These are phyloP conservation scores for Wickerhamiella musiphila DNA, from an alignment of 805 yeast genomes.

Conservation along the genomic window DNA sequence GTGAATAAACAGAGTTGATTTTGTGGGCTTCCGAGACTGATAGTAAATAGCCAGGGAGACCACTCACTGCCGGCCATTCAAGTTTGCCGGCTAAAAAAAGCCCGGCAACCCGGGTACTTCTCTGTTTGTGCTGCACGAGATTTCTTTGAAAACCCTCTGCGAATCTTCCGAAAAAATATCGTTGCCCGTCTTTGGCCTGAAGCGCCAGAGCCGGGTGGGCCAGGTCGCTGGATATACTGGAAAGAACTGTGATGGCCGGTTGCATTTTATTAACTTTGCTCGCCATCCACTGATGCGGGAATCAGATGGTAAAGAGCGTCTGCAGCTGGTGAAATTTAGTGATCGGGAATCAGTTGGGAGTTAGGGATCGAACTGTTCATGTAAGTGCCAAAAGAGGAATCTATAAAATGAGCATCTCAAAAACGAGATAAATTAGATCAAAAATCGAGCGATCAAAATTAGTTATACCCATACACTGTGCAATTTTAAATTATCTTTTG, in stretches of 20 bases:
- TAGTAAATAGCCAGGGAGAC: conserved; percentile 75
- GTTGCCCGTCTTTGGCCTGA: conserved; percentile 30
- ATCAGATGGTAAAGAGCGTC: no score
- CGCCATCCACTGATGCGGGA: neutral
- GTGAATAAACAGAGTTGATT: conserved; percentile 12
- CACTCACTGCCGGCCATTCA: conserved; percentile 70
- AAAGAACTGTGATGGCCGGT: conserved; percentile 16
- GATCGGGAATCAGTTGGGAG: no score
- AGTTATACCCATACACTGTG: no score
- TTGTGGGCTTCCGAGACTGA: conserved; percentile 54
- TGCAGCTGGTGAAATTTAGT: no score
- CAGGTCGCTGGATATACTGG: conserved; percentile 32
- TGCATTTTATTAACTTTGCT: conserved; percentile 12
- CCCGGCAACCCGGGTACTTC: conserved; percentile 39
- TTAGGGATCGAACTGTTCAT: no score
- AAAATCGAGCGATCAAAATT: no score
- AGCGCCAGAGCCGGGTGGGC: conserved; percentile 32
- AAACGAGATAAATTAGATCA: no score
- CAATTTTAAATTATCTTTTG: no score
- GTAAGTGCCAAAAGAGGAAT: no score
- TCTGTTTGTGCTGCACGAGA: conserved; percentile 41
- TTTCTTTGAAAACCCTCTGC: conserved; percentile 79
- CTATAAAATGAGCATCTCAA: no score
- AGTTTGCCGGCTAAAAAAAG: conserved; percentile 67
- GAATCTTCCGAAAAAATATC: conserved; percentile 58